Evolutionary conservation across 176 grass and related monocot species (phyloP), one percentile per base, ranked within the genome.

Genomic region (Oryza officinalis): DNA sequence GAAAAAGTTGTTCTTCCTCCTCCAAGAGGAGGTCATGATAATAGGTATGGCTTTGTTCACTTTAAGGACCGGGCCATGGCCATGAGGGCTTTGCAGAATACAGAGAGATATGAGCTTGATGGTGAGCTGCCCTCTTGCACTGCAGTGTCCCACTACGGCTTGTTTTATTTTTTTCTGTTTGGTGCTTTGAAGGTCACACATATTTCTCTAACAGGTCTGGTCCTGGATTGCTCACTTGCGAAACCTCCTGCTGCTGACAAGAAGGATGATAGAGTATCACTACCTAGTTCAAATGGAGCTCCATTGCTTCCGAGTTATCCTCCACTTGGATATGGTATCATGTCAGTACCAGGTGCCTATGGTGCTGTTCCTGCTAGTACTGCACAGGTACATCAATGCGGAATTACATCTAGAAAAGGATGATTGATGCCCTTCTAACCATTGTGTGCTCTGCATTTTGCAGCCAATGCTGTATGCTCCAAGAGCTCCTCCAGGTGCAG

Each of bases 11-110:
- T 98, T 45, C 76, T 98, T 70, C 93, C 93, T 41, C 93, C 96
- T 65, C 63, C 91, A 86, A 98, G 93, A 87, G 26, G 79, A 80
- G 93, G 96, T 6, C 93, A 95, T 82, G 89, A 92, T 79, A 98
- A 95, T 73, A 86, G 91, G 71, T 98, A 90, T 47, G 96, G 91
- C 81, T 98, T 98, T 90, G 91, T 98, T 76, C 93, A 98, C 89
- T 98, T 98, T 63, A 93, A 90, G 84, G 85, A 98, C 33, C 54
- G 80, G 8, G 69, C 78, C 64, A 93, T 80, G 80, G 96, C 87
- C 27, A 98, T 95, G 87, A 93, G 91, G 84, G 91, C 93, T 70
- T 57, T 98, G 47, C 79, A 95, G 81, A 87, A 88, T 38, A 90
- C 88, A 1, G 87, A 93, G 77, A 91, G 78, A 87, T 95, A 95